A percentile compares a stretch with the other conserved stretches of the same genome.
phyloP scores from a whole-genome alignment of 2,329 filamentous ascomycete genomes.

The Cadophora sp. region DNA sequence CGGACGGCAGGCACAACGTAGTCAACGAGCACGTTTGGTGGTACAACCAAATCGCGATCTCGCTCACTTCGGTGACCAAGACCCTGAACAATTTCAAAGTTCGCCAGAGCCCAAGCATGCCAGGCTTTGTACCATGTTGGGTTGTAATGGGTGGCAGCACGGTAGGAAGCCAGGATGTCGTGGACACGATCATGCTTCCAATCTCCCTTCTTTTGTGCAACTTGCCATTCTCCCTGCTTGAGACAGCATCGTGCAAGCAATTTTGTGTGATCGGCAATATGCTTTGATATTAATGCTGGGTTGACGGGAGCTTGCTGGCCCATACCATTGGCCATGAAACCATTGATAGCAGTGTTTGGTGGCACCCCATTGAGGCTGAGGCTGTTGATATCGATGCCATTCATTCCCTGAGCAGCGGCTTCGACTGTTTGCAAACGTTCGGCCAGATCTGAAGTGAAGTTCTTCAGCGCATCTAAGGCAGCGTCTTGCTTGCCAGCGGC shows the following conservation, averaged over 20 bases:
- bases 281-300: constrained; percentile 46
- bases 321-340: constrained; percentile 43
- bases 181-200: constrained; percentile 88
- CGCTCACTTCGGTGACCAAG: constrained; percentile 53
- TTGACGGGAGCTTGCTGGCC: constrained; percentile 46
- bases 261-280: constrained; percentile 66
- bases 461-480: constrained; percentile 63
- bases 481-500: constrained; percentile 75
- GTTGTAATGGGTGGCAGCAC: constrained; percentile 91
- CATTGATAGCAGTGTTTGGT: constrained; percentile 22
- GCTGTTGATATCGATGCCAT: constrained; percentile 40
- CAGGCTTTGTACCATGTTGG: constrained; percentile 98
- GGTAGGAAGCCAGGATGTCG: constrained; percentile 90
- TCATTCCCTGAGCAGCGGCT: constrained; percentile 39
- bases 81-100: constrained; percentile 95
- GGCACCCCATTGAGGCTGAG: constrained; percentile 50
- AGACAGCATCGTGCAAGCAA: constrained; percentile 95
- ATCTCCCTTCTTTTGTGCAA: constrained; percentile 81
- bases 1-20: constrained; percentile 94
- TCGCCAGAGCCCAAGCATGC: constrained; percentile 98
- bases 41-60: constrained; percentile 53
- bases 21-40: constrained; percentile 72
- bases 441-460: constrained; percentile 66
- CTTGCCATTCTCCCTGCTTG: constrained; percentile 96
- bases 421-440: constrained; percentile 43